These are phyloP conservation scores for Neonectria sp. DNA, from an alignment of 2,329 filamentous ascomycete genomes.

Conservation along the genomic window DNA sequence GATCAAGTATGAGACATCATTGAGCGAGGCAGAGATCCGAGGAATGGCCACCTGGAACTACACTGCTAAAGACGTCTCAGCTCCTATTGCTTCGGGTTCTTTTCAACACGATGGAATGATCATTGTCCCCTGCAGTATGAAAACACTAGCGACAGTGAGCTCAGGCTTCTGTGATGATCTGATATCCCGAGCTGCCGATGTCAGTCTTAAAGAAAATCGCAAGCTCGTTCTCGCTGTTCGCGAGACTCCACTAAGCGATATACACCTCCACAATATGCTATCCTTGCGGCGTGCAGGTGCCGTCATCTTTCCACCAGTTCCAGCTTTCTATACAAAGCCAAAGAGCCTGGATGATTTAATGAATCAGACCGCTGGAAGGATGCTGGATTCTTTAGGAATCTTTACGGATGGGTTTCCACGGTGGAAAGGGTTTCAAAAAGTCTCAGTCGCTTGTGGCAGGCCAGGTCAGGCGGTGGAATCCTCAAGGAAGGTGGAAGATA, in stretches of 20 bases:
- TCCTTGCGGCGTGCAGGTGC: conserved; percentile 20
- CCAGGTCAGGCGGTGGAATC: neutral
- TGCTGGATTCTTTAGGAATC: conserved; percentile 30
- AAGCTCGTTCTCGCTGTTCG: neutral
- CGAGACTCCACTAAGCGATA: conserved; percentile 27
- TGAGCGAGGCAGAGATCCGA: conserved; percentile 53
- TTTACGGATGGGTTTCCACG: conserved; percentile 11
- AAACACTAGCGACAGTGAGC: conserved; percentile 21
- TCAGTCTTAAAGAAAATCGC: conserved; percentile 28
- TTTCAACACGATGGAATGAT: conserved; percentile 34
- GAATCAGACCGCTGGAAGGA: conserved; percentile 29
- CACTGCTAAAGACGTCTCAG: conserved; percentile 60
- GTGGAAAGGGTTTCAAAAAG: conserved; percentile 11
- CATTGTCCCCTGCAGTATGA: conserved; percentile 27
- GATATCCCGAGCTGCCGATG: conserved; percentile 27
- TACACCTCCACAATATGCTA: conserved; percentile 33
- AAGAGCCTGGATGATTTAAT: conserved; percentile 25
- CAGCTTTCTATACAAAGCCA: conserved; percentile 25
- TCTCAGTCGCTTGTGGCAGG: neutral
- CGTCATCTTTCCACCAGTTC: conserved; percentile 30
- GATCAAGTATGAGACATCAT: conserved; percentile 62
- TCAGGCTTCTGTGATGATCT: conserved; percentile 18
- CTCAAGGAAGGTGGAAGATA: neutral
- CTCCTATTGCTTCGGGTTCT: conserved; percentile 55
- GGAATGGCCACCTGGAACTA: conserved; percentile 57